Evolutionary conservation across 2,329 filamentous ascomycete species (phyloP), one percentile per base, ranked within the genome.

Genomic region (Sporothrix variecibatus): DNA sequence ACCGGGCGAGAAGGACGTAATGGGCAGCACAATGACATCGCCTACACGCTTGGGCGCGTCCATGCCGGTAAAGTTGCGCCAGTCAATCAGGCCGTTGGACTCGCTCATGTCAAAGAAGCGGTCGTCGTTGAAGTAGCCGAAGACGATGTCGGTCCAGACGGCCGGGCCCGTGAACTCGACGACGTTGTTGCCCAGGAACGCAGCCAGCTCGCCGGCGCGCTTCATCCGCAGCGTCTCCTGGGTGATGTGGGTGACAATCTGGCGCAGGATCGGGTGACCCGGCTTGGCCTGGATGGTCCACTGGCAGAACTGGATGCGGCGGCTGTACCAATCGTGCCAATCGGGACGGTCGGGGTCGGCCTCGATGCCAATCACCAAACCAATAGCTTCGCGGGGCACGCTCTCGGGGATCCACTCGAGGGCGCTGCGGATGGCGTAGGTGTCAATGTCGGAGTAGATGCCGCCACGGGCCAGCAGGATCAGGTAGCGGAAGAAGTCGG

Each of bases 261-360:
- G 94, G 76, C 95, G 90, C 74, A 99, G 87, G 15, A 97, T 90
- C 0, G 96, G 96, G 81, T 99, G 96, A 12, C 96, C 96, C 0
- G 95, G 93, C 83, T 99, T 99, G 74, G 93, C 86, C 83, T 98
- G 95, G 76, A 99, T 98, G 0, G 96, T 99, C 96, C 96, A 99
- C 82, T 99, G 96, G 84, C 96, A 99, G 83, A 99, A 98, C 81
- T 98, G 96, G 75, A 99, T 95, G 76, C 95, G 90, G 75, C 96
- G 92, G 76, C 94, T 96, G 85, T 98, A 99, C 96, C 95, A 98
- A 0, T 97, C 86, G 49, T 90, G 88, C 96, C 96, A 99, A 82
- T 99, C 96, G 3, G 90, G 89, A 67, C 96, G 90, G 82, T 98
- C 94, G 0, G 96, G 94, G 80, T 99, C 96, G 4, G 96, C 96